Percentiles rank a stretch among this genome's conserved stretches.
phyloP scores from a whole-genome alignment of 2,329 filamentous ascomycete species.

The Fusarium lyarnte region DNA sequence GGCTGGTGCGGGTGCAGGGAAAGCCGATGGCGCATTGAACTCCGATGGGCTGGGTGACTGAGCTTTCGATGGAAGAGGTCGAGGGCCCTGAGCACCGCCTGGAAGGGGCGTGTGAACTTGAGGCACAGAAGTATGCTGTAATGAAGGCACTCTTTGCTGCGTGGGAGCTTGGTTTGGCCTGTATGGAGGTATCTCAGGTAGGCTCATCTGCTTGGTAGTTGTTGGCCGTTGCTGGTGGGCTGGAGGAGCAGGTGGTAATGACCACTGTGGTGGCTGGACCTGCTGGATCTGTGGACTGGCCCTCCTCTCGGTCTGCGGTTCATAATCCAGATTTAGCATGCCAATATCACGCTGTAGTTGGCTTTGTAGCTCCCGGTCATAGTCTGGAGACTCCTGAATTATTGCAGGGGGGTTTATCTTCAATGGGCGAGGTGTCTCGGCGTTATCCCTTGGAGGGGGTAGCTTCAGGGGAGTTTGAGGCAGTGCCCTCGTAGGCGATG shows the following conservation, averaged over 20 bases:
- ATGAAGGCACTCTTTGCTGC: constrained; percentile 43
- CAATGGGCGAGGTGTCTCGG: constrained; percentile 59
- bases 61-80: constrained; percentile 45
- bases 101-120: constrained; percentile 29
- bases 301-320: constrained; percentile 20
- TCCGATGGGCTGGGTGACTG: constrained; percentile 48
- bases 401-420: constrained; percentile 59
- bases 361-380: constrained; percentile 68
- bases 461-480: constrained; percentile 55
- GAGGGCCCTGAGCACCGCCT: constrained; percentile 34
- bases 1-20: constrained; percentile 65
- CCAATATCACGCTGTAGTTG: constrained; percentile 72
- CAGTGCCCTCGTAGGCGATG: constrained; percentile 68
- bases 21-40: constrained; percentile 56
- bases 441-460: constrained; percentile 43
- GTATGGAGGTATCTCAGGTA: constrained; percentile 67
- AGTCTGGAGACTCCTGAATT: constrained; percentile 64
- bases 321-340: constrained; percentile 59
- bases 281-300: constrained; percentile 21
- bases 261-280: constrained; percentile 22
- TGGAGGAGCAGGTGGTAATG: constrained; percentile 46
- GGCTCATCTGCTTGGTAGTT: constrained; percentile 54
- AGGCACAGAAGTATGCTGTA: constrained; percentile 42
- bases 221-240: constrained; percentile 50
- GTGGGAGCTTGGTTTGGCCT: constrained; percentile 51